Base-by-base conservation (phyloP, 2,329 filamentous ascomycete species). In the Exserohilum rostratum region DNA sequence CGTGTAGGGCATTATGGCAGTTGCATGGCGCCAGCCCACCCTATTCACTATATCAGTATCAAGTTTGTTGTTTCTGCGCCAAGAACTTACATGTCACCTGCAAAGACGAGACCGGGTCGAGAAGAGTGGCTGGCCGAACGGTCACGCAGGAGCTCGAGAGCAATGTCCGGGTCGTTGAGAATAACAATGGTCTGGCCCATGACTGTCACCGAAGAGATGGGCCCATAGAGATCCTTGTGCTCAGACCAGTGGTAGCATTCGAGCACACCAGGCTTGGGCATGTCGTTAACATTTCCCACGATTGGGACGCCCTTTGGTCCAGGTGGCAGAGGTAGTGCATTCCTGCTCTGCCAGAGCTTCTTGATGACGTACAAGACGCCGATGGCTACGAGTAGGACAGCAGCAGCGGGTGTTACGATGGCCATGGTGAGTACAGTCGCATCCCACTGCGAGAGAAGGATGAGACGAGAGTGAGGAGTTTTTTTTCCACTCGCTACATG, bases 271-370 rank as follows among this genome's bases (percentile, higher is more conserved):
- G 68, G 51, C 0, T 73, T 65, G 0, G 82, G 82, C 10, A 85
- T 66, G 56, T 84, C 81, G 1, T 61, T 56, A 13, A 84, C 57
- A 59, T 84, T 85, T 3, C 83, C 83, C 3, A 85, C 27, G 0
- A 85, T 12, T 0, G 80, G 80, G 6, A 79, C 63, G 0, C 75
- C 75, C 33, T 73, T 80, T 0, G 83, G 83, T 0, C 83, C 83
- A 1, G 82, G 83, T 1, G 82, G 83, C 0, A 82, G 65, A 2
- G 71, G 66, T n/a, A 50, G 53, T 5, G 35, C 58, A 50, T 60
- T 31, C 11, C 45, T 57, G 4, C 40, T 39, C 6, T 42, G 54
- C 12, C 49, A 46, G 27, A 61, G 34, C 33, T 48, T 53, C 17
- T 55, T 53, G 22, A 63, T 46, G 6, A 61, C 15, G 29, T 64